phyloP scores from a whole-genome alignment of 352 stramenopile genomes.

The Pythium aphanidermatum region DNA sequence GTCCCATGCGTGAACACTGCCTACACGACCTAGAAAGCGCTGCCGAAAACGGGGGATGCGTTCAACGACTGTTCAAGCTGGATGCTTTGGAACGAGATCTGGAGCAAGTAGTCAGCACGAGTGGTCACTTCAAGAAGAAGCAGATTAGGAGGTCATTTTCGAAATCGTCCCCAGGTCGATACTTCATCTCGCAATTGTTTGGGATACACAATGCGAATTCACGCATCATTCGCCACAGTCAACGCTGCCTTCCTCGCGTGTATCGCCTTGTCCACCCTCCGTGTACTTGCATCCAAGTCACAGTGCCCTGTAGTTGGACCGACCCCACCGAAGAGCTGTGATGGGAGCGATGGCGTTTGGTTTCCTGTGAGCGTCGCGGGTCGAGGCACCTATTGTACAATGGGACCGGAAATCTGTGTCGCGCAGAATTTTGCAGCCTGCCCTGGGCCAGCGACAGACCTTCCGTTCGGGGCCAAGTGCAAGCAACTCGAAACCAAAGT shows the following conservation, averaged over 20 bases:
- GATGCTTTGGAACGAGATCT: background rate
- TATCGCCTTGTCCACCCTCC: background rate
- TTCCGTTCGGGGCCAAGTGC: constrained; percentile 21
- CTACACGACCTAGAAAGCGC: too few relatives aligned
- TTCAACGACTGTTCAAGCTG: background rate
- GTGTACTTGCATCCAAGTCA: background rate
- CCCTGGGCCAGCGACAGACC: constrained; percentile 3
- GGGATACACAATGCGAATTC: too few relatives aligned
- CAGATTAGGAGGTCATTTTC: constrained; percentile 2
- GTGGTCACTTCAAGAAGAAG: background rate
- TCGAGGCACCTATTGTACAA: constrained; percentile 13
- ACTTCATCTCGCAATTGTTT: background rate
- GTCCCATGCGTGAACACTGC: too few relatives aligned
- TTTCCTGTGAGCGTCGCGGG: constrained; percentile 21
- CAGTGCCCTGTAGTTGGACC: constrained; percentile 1
- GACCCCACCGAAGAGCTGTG: constrained; percentile 2
- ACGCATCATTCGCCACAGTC: background rate
- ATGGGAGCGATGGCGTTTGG: constrained; percentile 16
- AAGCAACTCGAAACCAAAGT: constrained; percentile 9
- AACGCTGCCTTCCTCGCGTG: background rate
- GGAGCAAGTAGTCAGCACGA: background rate
- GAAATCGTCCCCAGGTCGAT: constrained; percentile 7
- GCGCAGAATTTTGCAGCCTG: constrained; percentile 11
- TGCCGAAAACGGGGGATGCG: too few relatives aligned
- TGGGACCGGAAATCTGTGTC: constrained; percentile 14